Evolutionary conservation across 2,329 filamentous ascomycete genomes (phyloP).

Genomic region (Pyrenochaeta sp.): DNA sequence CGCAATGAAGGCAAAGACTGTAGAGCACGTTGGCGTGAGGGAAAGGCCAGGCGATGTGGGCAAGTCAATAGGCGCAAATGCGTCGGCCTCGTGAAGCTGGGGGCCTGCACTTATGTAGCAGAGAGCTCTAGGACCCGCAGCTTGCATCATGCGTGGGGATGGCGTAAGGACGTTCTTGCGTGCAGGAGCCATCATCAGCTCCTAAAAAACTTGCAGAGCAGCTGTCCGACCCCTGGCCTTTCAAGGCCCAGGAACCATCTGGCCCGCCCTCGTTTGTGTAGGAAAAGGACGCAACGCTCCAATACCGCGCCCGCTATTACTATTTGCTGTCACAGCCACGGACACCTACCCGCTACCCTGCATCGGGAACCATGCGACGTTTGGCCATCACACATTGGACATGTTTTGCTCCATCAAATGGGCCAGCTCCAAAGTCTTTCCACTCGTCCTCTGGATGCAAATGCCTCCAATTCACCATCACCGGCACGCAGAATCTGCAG

Average conservation of each 20-base stretch:
- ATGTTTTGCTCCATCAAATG: neutral
- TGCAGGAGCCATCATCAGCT: slow-evolving; percentile 28
- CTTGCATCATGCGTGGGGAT: slow-evolving; percentile 32
- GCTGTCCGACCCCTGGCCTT: neutral
- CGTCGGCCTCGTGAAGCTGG: slow-evolving; percentile 20
- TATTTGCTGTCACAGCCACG: slow-evolving; percentile 7
- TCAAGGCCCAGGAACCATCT: slow-evolving; percentile 3
- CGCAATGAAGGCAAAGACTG: slow-evolving; percentile 15
- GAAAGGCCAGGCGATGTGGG: slow-evolving; percentile 4
- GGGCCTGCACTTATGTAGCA: slow-evolving; percentile 39
- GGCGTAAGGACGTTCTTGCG: slow-evolving; percentile 33
- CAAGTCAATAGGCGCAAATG: slow-evolving; percentile 29
- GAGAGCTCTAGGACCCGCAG: slow-evolving; percentile 37
- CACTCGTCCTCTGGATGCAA: neutral
- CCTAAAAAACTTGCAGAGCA: slow-evolving; percentile 24
- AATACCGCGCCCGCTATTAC: slow-evolving; percentile 23
- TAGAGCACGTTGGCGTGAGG: slow-evolving; percentile 5
- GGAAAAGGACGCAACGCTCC: slow-evolving; percentile 15
- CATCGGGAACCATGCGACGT: slow-evolving; percentile 16
- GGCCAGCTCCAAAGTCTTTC: neutral
- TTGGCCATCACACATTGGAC: slow-evolving; percentile 5
- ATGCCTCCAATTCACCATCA: neutral
- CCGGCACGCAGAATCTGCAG: slow-evolving; percentile 21
- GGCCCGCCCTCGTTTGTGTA: slow-evolving; percentile 2
- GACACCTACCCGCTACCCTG: slow-evolving; percentile 16